phyloP scores from a whole-genome alignment of 1,284 basidiomycete species.

The Lignosus rhinocerotis region DNA sequence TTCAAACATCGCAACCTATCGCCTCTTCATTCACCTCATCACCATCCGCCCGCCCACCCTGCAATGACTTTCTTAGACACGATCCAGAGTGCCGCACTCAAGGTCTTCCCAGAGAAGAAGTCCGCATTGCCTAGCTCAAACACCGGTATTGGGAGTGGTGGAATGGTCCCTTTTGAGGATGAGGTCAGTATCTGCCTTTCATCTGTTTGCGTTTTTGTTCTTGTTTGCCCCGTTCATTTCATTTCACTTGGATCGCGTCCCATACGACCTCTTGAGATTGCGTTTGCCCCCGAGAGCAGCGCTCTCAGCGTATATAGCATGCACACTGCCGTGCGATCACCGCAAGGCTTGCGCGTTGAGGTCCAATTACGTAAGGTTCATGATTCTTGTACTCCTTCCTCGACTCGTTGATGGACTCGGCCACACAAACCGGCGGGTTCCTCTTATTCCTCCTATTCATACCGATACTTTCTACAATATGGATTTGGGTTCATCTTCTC shows the following conservation, averaged over 20 bases:
- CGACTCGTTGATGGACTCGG: constrained; percentile 30
- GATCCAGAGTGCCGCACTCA: constrained; percentile 30
- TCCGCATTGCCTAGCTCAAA: constrained; percentile 27
- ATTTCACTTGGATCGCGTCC: not conserved
- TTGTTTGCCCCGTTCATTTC: not conserved
- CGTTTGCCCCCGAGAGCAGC: not conserved
- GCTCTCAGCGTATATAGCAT: constrained; percentile 5
- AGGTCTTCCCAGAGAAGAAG: constrained; percentile 33
- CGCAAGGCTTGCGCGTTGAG: not conserved
- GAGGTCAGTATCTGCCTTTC: constrained; percentile 50
- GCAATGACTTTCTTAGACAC: constrained; percentile 32
- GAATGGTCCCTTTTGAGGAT: constrained; percentile 64
- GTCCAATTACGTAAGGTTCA: constrained; percentile 56
- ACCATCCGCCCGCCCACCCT: constrained; percentile 1
- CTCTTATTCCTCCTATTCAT: constrained; percentile 64
- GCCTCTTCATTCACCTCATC: not conserved
- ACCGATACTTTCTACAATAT: constrained; percentile 59
- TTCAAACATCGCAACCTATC: constrained; percentile 3
- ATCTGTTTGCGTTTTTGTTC: constrained; percentile 12
- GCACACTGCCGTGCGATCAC: not conserved
- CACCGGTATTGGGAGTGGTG: constrained; percentile 48
- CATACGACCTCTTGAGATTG: not conserved
- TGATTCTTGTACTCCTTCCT: constrained; percentile 30
- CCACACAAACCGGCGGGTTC: constrained; percentile 44
- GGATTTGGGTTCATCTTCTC: constrained; percentile 59